Percentiles rank a stretch among this genome's conserved stretches.
phyloP scores from a whole-genome alignment of 768 basidiomycete species.

The Serendipita sp. region DNA sequence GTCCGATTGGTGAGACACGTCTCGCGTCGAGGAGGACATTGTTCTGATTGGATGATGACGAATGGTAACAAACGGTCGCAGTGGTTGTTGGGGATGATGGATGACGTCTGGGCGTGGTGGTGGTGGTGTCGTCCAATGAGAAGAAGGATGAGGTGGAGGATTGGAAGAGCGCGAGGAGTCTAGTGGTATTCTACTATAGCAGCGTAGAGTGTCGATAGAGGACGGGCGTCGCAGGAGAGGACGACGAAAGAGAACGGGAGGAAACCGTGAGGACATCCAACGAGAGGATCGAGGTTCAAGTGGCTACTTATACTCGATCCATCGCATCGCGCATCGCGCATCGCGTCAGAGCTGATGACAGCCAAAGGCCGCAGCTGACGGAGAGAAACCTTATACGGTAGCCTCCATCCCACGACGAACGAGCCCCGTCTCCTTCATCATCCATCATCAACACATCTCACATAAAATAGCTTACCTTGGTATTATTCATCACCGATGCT shows the following conservation, averaged over 20 bases:
- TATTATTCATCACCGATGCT: too few relatives aligned
- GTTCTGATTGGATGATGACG: not conserved
- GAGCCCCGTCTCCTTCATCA: too few relatives aligned
- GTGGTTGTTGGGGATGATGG: not conserved
- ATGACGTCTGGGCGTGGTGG: too few relatives aligned
- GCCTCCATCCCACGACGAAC: not conserved
- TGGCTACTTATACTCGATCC: not conserved
- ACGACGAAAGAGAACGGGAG: not conserved
- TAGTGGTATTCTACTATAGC: too few relatives aligned
- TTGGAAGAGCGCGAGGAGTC: too few relatives aligned
- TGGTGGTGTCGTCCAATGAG: too few relatives aligned
- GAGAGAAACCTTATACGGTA: not conserved
- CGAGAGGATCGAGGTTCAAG: not conserved
- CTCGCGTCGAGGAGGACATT: not conserved
- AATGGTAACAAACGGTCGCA: not conserved
- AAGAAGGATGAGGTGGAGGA: too few relatives aligned
- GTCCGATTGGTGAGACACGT: slow-evolving; percentile 22
- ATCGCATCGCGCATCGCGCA: not conserved
- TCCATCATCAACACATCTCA: too few relatives aligned
- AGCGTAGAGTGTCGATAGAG: too few relatives aligned
- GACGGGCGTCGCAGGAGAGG: not conserved
- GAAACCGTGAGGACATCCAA: too few relatives aligned
- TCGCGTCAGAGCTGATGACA: not conserved
- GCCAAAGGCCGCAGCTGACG: not conserved
- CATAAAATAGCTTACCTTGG: too few relatives aligned